Percentiles rank a stretch among this genome's conserved stretches.
Conservation (phyloP, 345 rosid genomes). For the Lepidium didymum region DNA sequence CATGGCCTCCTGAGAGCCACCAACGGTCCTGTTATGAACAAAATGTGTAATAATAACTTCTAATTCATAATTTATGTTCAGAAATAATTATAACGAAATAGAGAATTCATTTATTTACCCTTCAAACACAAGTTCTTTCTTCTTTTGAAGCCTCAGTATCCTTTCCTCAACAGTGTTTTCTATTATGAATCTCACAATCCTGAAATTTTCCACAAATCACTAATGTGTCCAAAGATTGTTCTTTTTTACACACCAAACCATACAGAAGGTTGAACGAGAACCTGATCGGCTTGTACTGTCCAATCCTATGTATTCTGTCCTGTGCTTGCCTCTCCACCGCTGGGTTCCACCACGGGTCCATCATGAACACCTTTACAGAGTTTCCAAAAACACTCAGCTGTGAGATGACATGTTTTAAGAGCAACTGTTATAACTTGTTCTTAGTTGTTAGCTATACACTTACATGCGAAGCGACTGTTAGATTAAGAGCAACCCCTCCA, state of each 20-base stretch:
- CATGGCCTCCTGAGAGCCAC: constrained; percentile 79
- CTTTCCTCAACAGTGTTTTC: constrained; percentile 95
- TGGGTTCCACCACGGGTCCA: constrained; percentile 99
- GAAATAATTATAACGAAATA: not conserved
- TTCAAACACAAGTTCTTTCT: constrained; percentile 94
- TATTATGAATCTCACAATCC: constrained; percentile 80
- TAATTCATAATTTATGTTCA: not conserved
- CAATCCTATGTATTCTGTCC: constrained; percentile 94
- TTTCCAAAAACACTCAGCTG: not conserved
- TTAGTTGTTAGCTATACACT: constrained; percentile 19
- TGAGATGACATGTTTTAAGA: not conserved
- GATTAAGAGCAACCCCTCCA: constrained; percentile 92
- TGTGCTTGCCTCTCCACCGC: constrained; percentile 98
- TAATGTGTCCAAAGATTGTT: not conserved
- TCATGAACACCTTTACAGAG: constrained; percentile 67
- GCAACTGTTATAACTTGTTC: no score
- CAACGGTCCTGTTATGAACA: constrained; percentile 59
- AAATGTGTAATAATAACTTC: not conserved
- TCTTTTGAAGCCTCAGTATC: constrained; percentile 83
- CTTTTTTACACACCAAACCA: not conserved
- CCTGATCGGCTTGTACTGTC: constrained; percentile 98
- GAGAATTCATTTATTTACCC: constrained; percentile 46
- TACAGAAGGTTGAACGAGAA: not conserved
- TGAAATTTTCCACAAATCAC: constrained; percentile 22
- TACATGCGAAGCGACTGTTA: constrained; percentile 98